Conservation (phyloP, 2,329 filamentous ascomycete species). For the Aspergillus pseudonomiae region DNA sequence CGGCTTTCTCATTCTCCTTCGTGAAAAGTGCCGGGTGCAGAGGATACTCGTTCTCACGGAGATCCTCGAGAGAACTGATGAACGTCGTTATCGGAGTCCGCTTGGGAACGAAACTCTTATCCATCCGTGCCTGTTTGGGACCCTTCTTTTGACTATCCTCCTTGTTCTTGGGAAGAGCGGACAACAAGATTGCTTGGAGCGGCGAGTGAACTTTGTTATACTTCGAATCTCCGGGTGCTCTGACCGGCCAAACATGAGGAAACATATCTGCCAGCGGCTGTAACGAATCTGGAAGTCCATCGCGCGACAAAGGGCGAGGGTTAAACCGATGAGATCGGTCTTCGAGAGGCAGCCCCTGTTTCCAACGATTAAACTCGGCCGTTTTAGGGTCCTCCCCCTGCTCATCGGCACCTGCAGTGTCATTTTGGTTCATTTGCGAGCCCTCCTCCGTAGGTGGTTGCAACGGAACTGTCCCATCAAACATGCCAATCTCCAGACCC, state of each 20-base stretch:
- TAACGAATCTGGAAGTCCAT: slow-evolving; percentile 52
- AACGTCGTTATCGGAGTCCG: slow-evolving; percentile 83
- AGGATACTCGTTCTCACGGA: slow-evolving; percentile 80
- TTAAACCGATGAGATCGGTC: slow-evolving; percentile 38
- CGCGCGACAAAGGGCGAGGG: slow-evolving; percentile 34
- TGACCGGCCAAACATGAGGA: slow-evolving; percentile 84
- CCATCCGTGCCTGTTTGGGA: slow-evolving; percentile 64
- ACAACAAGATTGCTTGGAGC: slow-evolving; percentile 78
- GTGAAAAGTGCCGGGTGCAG: slow-evolving; percentile 77
- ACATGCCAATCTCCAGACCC: slow-evolving; percentile 88
- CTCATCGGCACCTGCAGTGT: slow-evolving; percentile 1
- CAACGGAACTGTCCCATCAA: slow-evolving; percentile 61
- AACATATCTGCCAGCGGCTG: slow-evolving; percentile 80
- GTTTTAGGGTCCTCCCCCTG: slow-evolving; percentile 24
- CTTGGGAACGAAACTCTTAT: slow-evolving; percentile 70
- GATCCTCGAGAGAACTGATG: slow-evolving; percentile 70
- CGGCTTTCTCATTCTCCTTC: slow-evolving; percentile 57
- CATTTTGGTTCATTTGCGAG: slow-evolving; percentile 5
- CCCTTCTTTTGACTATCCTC: slow-evolving; percentile 64
- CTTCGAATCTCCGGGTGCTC: slow-evolving; percentile 82
- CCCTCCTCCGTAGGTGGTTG: slow-evolving; percentile 32
- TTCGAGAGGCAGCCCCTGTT: slow-evolving; percentile 39
- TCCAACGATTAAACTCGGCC: slow-evolving; percentile 43
- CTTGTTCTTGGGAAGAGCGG: slow-evolving; percentile 69
- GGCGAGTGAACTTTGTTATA: slow-evolving; percentile 83